Percentiles rank a stretch among this genome's conserved stretches.
Evolutionary conservation across 2,329 filamentous ascomycete genomes (phyloP).

Genomic region (Penicillium freii): DNA sequence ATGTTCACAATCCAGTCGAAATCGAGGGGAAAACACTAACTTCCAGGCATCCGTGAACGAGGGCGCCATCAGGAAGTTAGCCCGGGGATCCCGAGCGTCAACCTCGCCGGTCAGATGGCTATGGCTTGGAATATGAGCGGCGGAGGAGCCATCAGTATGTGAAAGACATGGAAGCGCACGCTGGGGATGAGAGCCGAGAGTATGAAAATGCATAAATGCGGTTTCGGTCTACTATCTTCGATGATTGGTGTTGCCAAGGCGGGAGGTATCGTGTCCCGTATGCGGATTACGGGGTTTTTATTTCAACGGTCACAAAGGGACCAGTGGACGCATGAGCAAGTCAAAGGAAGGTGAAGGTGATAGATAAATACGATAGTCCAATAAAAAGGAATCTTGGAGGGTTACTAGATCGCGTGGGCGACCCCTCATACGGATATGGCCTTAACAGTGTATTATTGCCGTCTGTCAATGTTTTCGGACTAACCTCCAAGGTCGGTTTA

Average conservation of each 20-base stretch:
- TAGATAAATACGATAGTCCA: not conserved
- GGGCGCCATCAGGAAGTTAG: constrained; percentile 43
- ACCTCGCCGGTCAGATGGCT: constrained; percentile 57
- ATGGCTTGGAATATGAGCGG: constrained; percentile 51
- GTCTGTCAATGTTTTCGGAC: not conserved
- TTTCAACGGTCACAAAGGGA: not conserved
- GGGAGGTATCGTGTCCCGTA: constrained; percentile 8
- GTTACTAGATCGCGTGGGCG: not conserved
- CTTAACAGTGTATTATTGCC: not conserved
- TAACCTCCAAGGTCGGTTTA: not conserved
- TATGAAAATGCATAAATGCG: constrained; percentile 16
- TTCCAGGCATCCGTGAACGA: constrained; percentile 52
- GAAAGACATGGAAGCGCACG: constrained; percentile 3
- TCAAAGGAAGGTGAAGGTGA: not conserved
- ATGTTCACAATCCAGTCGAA: constrained; percentile 12
- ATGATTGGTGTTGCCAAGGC: constrained; percentile 14
- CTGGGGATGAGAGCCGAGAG: constrained; percentile 8
- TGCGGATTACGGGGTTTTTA: not conserved
- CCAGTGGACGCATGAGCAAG: not conserved
- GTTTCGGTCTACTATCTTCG: not conserved
- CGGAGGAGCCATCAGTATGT: constrained; percentile 55
- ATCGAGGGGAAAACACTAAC: constrained; percentile 40
- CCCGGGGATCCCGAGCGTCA: constrained; percentile 51
- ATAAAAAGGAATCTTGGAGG: not conserved
- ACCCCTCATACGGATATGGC: too few species aligned